Base-by-base conservation (phyloP, 495 filamentous ascomycete genomes). In the Tirmania nivea region DNA sequence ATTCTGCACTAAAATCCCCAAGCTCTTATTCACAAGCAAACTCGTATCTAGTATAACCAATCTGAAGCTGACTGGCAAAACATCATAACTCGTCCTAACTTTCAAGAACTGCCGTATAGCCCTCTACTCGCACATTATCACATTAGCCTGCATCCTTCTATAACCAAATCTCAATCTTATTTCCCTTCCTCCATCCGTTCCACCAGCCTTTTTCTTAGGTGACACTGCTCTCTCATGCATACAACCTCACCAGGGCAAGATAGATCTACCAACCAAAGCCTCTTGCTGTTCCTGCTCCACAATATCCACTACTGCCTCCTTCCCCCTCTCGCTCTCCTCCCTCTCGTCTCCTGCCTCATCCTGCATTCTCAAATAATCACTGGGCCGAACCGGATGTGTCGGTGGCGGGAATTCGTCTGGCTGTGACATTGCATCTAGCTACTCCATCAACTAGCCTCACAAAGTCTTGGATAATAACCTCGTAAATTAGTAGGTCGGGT, bases 1-100 rank as follows among this genome's bases (percentile, higher is more conserved):
- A 76, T 95, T 95, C 62, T 95, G 89, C n/a, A 89, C 84, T 55
- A 97, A 74, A 55, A 94, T 94, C 64, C 86, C 86, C 56, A 99
- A 69, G 68, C 87, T 94, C 75, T 95, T 94, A 70, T 92, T 94
- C 55, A 99, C 92, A 20, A 94, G 79, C 50, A 99, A 75, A 54
- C 84, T 78, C 49, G 87, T 96, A 66, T 96, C 90, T 66, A 99
- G 84, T 52, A 96, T 78, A 63, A 99, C 88, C 52, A 99, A 79
- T 54, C 90, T 81, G 69, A 90, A 99, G 55, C 87, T 94, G 50
- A 99, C 78, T n/a, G 90, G 90, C 20, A 99, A 77, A 57, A 99
- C 92, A 69, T 99, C 90, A 73, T 99, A 96, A 64, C 87, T 94
- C 36, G 82, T 95, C 58, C 90, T 81, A 57, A 93, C 83, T 68